Evolutionary conservation across 139 green algal genomes (phyloP), one percentile per base, ranked within the genome.

Genomic region (Zygnema circumcarinatum): DNA sequence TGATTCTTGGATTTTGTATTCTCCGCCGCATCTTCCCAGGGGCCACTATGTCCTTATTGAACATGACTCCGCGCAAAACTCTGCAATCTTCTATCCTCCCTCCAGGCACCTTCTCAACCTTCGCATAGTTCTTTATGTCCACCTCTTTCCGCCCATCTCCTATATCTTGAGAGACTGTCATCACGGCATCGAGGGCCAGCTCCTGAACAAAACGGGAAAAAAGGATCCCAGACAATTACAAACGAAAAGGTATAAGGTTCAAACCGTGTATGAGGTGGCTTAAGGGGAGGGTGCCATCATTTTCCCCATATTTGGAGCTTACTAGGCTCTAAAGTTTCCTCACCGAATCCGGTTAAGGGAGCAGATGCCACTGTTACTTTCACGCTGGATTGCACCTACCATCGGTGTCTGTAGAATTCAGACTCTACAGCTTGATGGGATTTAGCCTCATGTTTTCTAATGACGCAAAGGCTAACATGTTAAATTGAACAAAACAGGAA

Each of bases 81-180:
- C 91, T 89, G 74, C 85, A 96, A 89, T 95, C 92, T 53, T 92
- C 89, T 53, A 94, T 92, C 16, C 38, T 38, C 1, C 91, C 91
- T 76, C 78, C 81, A 0, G 97, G 93, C 68, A 99, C 96, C 90
- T 99, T 99, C 93, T 99, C 97, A 31, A 99, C 88, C 91, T 99
- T 99, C 68, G 96, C 96, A 80, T 98, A 98, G 87, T 98, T 98
- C 90, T 99, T 99, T 79, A 99, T 94, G 92, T 99, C 97, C 38
- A 99, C 95, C 84, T 99, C 97, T 20, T 69, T 87, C 81, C 90
- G 89, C n/a, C 95, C 93, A 33, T 84, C 88, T 25, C 93, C 94
- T 20, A 94, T 53, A 22, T 97, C 90, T 29, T 92, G 80, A 38
- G 92, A 89, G 38, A 99, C 95, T 0, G 78, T 95, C 72, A 89